Base-by-base conservation (phyloP, 345 rosid genomes). In the Mercurialis annua region DNA sequence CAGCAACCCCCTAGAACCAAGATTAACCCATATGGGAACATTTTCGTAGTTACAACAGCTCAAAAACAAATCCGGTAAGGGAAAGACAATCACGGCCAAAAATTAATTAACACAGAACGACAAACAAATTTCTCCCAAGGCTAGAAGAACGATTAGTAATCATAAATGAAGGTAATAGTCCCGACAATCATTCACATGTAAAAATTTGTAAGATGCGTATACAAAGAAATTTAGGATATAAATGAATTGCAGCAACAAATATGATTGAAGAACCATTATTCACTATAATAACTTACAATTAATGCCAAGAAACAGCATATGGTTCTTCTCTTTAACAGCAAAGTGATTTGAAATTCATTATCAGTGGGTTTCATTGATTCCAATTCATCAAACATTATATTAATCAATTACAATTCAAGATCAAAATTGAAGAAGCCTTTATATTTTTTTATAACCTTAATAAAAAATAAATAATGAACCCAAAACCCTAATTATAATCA, bases 391-490 rank as follows among this genome's bases (percentile, higher is more conserved):
- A 56, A 31, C 40, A n/a, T n/a, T n/a, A n/a, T n/a, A n/a, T n/a
- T n/a, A n/a, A n/a, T n/a, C n/a, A n/a, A n/a, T n/a, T n/a, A n/a
- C n/a, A 40, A 40, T 60, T 42, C 33, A 26, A 6, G 65, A 61
- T 61, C 65, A 61, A 61, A 61, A 61, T 53, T 43, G 34, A 26
- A 43, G 50, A 60, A 21, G 42, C 31, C n/a, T n/a, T n/a, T n/a
- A n/a, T n/a, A n/a, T n/a, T n/a, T 17, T 59, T 40, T 40, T n/a
- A 12, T 34, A n/a, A 38, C 14, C 31, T 24, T 20, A 20, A 34
- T 6, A 12, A 0, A 1, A 61, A 61, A 5, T 59, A 24, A 26
- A 14, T 26, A 26, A 30, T 38, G 42, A 6, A 24, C 5, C 44
- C 44, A 4, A 42, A 2, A 42, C 6, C 51, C 51, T 42, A 43